Base-by-base conservation (phyloP, 129 eudicot species). In the Centaurea solstitialis region DNA sequence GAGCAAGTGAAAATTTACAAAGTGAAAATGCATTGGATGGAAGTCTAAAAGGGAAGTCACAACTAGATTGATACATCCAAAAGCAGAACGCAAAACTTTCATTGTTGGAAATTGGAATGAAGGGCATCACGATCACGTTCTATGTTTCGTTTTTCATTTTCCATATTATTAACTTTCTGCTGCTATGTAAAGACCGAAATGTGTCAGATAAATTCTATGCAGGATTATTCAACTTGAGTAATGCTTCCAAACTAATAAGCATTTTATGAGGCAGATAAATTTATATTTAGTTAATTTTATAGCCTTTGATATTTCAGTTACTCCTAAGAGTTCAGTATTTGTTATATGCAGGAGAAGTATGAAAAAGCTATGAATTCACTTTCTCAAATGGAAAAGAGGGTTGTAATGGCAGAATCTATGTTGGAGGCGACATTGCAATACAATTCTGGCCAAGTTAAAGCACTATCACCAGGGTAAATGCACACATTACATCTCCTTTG, bases 351-450 rank as follows among this genome's bases (percentile, higher is more conserved):
- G 99, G 91, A 83, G 41, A 92, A 94, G 73, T 89, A 92, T 80
- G 97, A 94, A 9, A 78, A 87, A 76, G 89, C 94, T 33, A 82
- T 92, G 87, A 81, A 76, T 70, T 79, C 97, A 2, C 70, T 94
- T 72, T 89, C 88, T 67, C 84, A 87, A 66, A 89, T 90, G 99
- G 97, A 94, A 76, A 91, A 92, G 75, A 88, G 93, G 76, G 97
- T 79, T 37, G 87, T 89, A 77, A 90, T 89, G 97, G 99, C 99
- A 7, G 97, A 94, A 80, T 87, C 99, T 59, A 89, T 89, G 93
- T 77, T 94, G 73, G 94, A 92, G 84, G 99, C 99, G 13, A 92
- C 99, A 70, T 41, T 90, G 85, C 97, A 94, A 67, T 90, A 94
- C 74, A 85, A 94, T 85, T 84, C 91, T 73, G 91, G 97, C 75